Evolutionary conservation across 148 eudicot species (phyloP), one percentile per base, ranked within the genome.

Genomic region (Spergularia bocconei): DNA sequence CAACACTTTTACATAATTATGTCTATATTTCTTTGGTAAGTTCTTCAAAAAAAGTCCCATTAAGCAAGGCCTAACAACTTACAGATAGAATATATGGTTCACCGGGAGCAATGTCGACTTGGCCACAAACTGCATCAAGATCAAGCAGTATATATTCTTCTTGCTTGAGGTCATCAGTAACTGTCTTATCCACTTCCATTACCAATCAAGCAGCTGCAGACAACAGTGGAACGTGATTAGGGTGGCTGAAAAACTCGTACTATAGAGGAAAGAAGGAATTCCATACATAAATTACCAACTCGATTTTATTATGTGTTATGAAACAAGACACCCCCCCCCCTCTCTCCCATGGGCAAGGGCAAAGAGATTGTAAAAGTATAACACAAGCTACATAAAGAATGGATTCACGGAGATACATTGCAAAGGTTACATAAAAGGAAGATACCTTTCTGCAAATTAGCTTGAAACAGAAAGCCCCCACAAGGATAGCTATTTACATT

Each of bases 71-170:
- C 10, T 39, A 10, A 7, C 10, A 67, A 89, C 87, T 23, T 87
- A 93, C 98, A 29, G 98, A 91, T 23, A 91, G 76, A 70, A 77
- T 79, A 69, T 91, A 93, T 23, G 96, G 92, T 39, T 91, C 88
- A 79, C 83, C 86, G 41, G 91, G 89, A 39, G 87, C 86, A 63
- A 91, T 82, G 72, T 84, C 78, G 39, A 88, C 73, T 71, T 82
- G 79, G 41, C 79, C 81, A 73, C 82, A 76, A 79, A 91, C 82
- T 33, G 69, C 74, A 75, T 85, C 86, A 50, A 93, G 83, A 77
- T 93, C 87, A 23, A 91, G 84, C 81, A 93, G 63, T 50, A 93
- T 86, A 76, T 80, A 88, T 68, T 89, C 92, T 59, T 85, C 91
- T 76, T 86, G 88, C 53, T 73, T 72, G 57, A 73, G 77, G 33